phyloP scores from a whole-genome alignment of 352 stramenopile genomes.

The Phytopythium cucurbitacearum region DNA sequence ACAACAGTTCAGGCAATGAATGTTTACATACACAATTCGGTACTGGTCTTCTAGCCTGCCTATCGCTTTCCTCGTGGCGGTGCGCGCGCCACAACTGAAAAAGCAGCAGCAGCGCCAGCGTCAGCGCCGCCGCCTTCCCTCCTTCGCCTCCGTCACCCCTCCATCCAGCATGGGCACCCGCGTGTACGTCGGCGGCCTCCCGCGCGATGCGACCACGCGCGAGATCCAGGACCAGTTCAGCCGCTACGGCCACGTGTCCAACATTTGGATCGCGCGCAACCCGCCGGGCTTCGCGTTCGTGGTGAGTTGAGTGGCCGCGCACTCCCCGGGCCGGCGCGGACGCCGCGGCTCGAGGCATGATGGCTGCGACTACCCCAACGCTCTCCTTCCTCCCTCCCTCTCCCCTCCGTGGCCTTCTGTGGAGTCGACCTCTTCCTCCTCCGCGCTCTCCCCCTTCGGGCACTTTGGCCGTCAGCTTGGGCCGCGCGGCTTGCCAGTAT shows the following conservation, averaged over 20 bases:
- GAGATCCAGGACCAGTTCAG: slow-evolving; percentile 82
- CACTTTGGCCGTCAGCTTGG: too few relatives aligned
- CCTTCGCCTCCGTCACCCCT: neutral
- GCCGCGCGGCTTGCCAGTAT: too few relatives aligned
- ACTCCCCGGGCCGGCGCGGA: slow-evolving; percentile 4
- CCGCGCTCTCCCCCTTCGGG: slow-evolving; percentile 1
- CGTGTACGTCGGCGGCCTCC: slow-evolving; percentile 80
- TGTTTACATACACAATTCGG: neutral
- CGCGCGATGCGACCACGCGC: slow-evolving; percentile 71
- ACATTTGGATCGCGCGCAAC: slow-evolving; percentile 87
- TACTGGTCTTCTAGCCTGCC: slow-evolving; percentile 11
- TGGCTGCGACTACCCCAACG: slow-evolving; percentile 17
- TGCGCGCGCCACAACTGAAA: slow-evolving; percentile 17
- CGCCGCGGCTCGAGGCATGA: slow-evolving; percentile 19
- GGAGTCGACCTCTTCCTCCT: slow-evolving; percentile 3
- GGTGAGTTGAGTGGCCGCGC: slow-evolving; percentile 57
- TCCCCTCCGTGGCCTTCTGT: slow-evolving; percentile 3
- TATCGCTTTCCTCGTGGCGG: too few relatives aligned
- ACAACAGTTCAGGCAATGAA: neutral
- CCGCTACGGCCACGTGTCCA: slow-evolving; percentile 81
- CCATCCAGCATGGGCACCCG: slow-evolving; percentile 61
- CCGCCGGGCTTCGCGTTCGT: slow-evolving; percentile 86
- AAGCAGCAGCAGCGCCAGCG: slow-evolving; percentile 61
- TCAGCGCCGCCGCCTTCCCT: slow-evolving; percentile 65
- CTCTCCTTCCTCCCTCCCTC: slow-evolving; percentile 4